A percentile compares a stretch with the other conserved stretches of the same genome.
Evolutionary conservation across 306 rosid genomes (phyloP).

Genomic region (Vigna trinervia): DNA sequence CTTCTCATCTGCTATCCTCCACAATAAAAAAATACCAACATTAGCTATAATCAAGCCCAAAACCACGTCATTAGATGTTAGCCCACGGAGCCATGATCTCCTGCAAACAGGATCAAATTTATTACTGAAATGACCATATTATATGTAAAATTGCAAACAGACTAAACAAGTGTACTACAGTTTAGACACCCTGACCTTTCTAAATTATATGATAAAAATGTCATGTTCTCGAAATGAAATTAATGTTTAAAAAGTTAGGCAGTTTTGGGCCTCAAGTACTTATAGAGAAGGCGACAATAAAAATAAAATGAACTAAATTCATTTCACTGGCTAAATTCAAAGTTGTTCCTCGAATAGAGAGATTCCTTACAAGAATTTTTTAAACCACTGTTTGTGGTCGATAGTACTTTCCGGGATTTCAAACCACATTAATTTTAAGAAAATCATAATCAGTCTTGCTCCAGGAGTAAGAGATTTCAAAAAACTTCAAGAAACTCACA

Average conservation of each 20-base stretch:
- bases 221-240: not conserved
- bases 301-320: not conserved
- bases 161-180: not conserved
- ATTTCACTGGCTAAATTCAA: not conserved
- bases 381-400: too few species aligned
- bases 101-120: constrained; percentile 56
- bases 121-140: constrained; percentile 35
- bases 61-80: constrained; percentile 57
- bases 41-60: constrained; percentile 80
- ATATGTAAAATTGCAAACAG: not conserved
- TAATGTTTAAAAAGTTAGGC: not conserved
- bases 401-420: too few species aligned
- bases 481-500: too few species aligned
- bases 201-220: not conserved
- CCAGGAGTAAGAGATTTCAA: too few species aligned
- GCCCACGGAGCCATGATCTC: constrained; percentile 62
- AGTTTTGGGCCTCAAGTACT: not conserved
- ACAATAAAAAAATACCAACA: constrained; percentile 69
- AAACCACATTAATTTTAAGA: too few species aligned
- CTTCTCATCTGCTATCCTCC: constrained; percentile 59
- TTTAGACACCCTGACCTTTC: not conserved
- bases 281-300: not conserved
- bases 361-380: too few species aligned
- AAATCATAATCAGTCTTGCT: too few species aligned
- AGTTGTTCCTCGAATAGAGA: too few species aligned